These are phyloP conservation scores for Tricholoma sp. DNA, from an alignment of 768 basidiomycete genomes.

Conservation along the genomic window DNA sequence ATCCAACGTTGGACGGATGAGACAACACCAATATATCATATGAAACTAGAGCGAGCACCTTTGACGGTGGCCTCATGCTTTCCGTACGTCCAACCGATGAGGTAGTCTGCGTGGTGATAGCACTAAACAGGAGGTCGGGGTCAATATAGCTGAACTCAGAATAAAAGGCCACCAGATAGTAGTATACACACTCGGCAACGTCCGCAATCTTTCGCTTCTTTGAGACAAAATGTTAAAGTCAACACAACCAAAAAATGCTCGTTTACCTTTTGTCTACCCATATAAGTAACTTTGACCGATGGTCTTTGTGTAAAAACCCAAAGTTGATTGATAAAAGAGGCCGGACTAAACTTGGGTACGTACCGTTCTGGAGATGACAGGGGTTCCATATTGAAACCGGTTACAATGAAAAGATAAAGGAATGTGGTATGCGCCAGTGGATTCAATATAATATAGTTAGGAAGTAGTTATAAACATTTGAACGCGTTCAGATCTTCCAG, in stretches of 20 bases:
- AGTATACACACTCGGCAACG: constrained; percentile 13
- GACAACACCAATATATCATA: neutral
- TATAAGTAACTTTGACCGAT: constrained; percentile 25
- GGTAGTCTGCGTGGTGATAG: neutral
- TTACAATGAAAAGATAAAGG: constrained; percentile 9
- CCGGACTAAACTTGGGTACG: neutral
- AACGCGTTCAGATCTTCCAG: too few relatives aligned
- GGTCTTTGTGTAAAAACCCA: constrained; percentile 6
- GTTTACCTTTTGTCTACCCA: constrained; percentile 30
- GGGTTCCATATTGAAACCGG: constrained; percentile 8
- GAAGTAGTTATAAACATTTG: neutral
- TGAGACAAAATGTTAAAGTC: constrained; percentile 12
- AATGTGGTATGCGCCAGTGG: constrained; percentile 8
- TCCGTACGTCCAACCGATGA: neutral
- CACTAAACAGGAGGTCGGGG: neutral
- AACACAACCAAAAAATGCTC: neutral
- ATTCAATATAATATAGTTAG: neutral
- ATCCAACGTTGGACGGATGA: neutral
- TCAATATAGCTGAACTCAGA: constrained; percentile 2
- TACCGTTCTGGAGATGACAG: constrained; percentile 15
- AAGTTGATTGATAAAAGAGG: neutral
- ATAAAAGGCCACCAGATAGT: neutral
- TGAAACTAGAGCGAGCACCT: neutral
- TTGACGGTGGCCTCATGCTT: neutral
- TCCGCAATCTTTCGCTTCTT: constrained; percentile 20